Evolutionary conservation across 441 rosid species (phyloP).

Genomic region (Erysimum cheiri): DNA sequence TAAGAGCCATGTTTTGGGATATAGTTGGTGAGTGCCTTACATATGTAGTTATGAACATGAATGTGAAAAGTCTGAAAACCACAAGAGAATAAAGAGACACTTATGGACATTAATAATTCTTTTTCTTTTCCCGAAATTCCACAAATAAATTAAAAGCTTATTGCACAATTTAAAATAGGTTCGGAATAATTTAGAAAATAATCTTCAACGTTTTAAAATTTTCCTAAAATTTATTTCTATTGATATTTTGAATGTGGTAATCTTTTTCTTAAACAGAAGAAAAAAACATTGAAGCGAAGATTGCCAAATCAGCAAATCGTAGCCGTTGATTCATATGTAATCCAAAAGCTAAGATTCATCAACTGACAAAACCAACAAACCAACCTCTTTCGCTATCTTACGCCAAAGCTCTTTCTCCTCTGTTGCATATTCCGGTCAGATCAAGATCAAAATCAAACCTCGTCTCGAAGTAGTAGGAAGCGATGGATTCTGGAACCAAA

Average conservation of each 20-base stretch:
- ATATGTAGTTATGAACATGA: not conserved
- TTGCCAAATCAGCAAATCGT: conserved; percentile 28
- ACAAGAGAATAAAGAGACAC: not conserved
- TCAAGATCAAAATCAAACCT: not conserved
- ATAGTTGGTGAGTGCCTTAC: not conserved
- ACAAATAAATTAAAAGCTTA: no score
- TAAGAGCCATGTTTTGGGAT: not conserved
- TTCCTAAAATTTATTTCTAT: no score
- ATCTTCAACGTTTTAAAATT: no score
- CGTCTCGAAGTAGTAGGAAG: not conserved
- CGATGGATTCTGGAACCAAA: conserved; percentile 38
- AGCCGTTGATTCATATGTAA: conserved; percentile 29
- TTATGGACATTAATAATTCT: no score
- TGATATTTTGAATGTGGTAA: no score
- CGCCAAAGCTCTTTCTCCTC: conserved; percentile 11
- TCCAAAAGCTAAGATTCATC: conserved; percentile 32
- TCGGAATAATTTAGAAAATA: no score
- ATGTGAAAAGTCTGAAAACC: not conserved
- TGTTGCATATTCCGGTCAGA: conserved; percentile 26
- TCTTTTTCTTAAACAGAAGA: no score
- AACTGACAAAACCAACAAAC: conserved; percentile 32
- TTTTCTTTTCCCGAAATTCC: no score
- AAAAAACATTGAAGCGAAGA: not conserved
- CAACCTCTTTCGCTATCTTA: conserved; percentile 8
- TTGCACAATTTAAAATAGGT: no score